Evolutionary conservation across 129 eudicot species (phyloP), one percentile per base, ranked within the genome.

Genomic region (Pulicaria dysenterica): DNA sequence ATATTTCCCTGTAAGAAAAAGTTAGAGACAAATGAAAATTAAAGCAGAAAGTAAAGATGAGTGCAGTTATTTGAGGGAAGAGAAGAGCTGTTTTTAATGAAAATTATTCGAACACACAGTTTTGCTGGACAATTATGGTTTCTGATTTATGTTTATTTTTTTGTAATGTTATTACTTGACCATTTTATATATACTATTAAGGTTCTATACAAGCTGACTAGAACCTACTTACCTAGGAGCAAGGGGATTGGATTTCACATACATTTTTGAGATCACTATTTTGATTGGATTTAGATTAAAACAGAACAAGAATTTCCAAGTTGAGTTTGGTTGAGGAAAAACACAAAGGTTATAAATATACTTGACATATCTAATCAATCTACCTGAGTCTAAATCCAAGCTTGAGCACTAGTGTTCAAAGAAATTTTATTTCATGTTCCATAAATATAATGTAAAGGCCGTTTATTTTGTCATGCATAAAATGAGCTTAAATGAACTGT

Each of bases 1-100:
- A n/a, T 24, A 24, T 5, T 53, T 17, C 64, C 31, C 11, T 8
- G 6, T 16, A 10, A 39, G 6, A 38, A 16, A 14, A 8, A 4
- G 17, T 11, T 36, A n/a, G 67, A 45, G 6, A 72, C 4, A 46
- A 38, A 46, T 73, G 69, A 46, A 73, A 7, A 51, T 7, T 39
- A 62, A 15, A 55, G 50, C 40, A 73, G 43, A 73, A 62, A 24
- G 48, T 59, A 45, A 58, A 59, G n/a, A 48, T n/a, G 17, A 60
- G 73, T 56, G 5, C 7, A 12, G 5, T 44, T 71, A 50, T 39
- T 16, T 16, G 48, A 19, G 56, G 71, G 46, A 44, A 46, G 57
- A 31, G 54, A 54, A 12, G 42, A 15, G 10, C 2, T 43, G 16
- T 43, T 4, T 3, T n/a, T 62, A 48, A 42, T 9, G 15, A 10